Evolutionary conservation across 2,329 filamentous ascomycete genomes (phyloP), one percentile per base, ranked within the genome.

Genomic region (Colletotrichum orchidophilum): DNA sequence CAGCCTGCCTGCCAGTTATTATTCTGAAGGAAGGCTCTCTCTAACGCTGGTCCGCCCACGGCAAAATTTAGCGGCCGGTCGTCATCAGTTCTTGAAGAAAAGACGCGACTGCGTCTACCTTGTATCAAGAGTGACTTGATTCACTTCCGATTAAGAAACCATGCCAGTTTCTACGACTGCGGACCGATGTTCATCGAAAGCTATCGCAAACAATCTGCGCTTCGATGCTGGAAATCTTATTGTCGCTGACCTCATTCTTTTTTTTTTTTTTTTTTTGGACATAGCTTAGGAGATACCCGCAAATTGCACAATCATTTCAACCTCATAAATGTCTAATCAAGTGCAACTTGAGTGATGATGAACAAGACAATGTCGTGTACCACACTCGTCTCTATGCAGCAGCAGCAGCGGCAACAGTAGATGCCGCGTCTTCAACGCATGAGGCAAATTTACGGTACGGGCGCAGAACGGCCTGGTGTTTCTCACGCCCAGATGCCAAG

Each of bases 221-320:
- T 13, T 31, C 13, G 31, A 62, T 26, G 4, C 4, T 9, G 18
- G 3, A 61, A 13, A 8, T 7, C 29, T 18, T 15, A 31, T 24
- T 27, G 29, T 24, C 27, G 21, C 9, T 61, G 27, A 15, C 5
- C n/a, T 9, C 39, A 42, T 3, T 7, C 39, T 18, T 4, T 27
- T 49, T 53, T 12, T 53, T 3, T 7, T 18, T 18, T 4, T 27
- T 49, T 53, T 12, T 53, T 52, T 29, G 24, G 13, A 18, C 13
- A 33, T n/a, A 63, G 27, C 35, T 50, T 4, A 53, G 4, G 24
- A 63, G 60, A 63, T 63, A 63, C 60, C 60, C 60, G 31, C 49
- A 63, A 63, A 63, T 63, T 63, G 60, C 49, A 54, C 59, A 35
- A n/a, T 35, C n/a, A 39, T 42, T 39, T 15, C 21, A 27, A 29